Conservation (phyloP, 2,329 filamentous ascomycete genomes). For the Diaporthe amygdali region DNA sequence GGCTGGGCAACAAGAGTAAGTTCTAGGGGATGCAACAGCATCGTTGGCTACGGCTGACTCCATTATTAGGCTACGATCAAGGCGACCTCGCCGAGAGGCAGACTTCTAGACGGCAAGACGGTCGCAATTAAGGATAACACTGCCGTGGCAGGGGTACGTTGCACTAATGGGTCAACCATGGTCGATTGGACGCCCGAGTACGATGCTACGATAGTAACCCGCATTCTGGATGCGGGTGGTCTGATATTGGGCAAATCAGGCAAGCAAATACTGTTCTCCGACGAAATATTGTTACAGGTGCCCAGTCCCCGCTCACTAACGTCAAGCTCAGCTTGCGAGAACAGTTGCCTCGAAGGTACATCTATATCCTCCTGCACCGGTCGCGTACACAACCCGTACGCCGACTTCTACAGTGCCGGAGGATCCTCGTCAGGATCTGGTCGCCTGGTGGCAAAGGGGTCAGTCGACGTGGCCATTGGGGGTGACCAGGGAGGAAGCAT, state of each 20-base stretch:
- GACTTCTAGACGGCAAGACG: slow-evolving; percentile 14
- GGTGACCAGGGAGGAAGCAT: slow-evolving; percentile 39
- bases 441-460: slow-evolving; percentile 33
- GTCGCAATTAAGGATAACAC: slow-evolving; percentile 37
- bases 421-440: slow-evolving; percentile 40
- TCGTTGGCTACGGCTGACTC: background rate
- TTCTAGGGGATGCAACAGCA: background rate
- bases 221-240: slow-evolving; percentile 33
- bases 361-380: slow-evolving; percentile 35
- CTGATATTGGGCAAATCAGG: slow-evolving; percentile 30
- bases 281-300: background rate
- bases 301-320: background rate
- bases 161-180: slow-evolving; percentile 29
- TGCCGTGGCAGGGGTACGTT: slow-evolving; percentile 34
- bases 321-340: slow-evolving; percentile 34
- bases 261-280: background rate
- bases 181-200: slow-evolving; percentile 30
- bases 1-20: slow-evolving; percentile 19
- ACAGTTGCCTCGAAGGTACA: slow-evolving; percentile 35
- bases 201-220: slow-evolving; percentile 30
- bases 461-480: slow-evolving; percentile 21
- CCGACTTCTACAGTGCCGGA: slow-evolving; percentile 33
- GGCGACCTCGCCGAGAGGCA: background rate
- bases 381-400: slow-evolving; percentile 34
- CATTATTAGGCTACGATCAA: background rate